Conservation (phyloP, 2,329 filamentous ascomycete genomes). For the Pseudofabraea citricarpa region DNA sequence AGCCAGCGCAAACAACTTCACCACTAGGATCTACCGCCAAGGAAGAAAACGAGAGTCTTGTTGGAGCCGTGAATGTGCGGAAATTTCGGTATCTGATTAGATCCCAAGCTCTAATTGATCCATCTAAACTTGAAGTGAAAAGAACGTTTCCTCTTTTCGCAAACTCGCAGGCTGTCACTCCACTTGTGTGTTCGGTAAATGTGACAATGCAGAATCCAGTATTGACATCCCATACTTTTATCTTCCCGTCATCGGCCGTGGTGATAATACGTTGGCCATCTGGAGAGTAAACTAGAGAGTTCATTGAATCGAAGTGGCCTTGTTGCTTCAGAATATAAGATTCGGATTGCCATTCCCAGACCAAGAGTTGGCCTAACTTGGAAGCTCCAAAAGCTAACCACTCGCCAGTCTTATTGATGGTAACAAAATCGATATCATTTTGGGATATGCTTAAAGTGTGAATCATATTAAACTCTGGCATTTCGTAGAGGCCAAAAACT, state of each 20-base stretch:
- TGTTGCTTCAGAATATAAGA: conserved; percentile 98
- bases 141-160: conserved; percentile 92
- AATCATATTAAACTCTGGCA: conserved; percentile 93
- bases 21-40: conserved; percentile 96
- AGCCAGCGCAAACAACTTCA: conserved; percentile 92
- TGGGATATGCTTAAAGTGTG: conserved; percentile 92
- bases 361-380: conserved; percentile 89
- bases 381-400: conserved; percentile 97
- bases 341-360: conserved; percentile 99
- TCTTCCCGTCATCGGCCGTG: conserved; percentile 91
- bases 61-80: conserved; percentile 91
- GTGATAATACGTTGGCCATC: conserved; percentile 93
- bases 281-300: conserved; percentile 86
- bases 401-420: conserved; percentile 90
- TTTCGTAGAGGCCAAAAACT: conserved; percentile 87
- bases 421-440: conserved; percentile 91
- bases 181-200: conserved; percentile 93
- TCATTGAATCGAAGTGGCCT: conserved; percentile 94
- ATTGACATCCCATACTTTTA: conserved; percentile 96
- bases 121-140: conserved; percentile 92
- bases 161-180: conserved; percentile 91
- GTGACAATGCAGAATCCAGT: conserved; percentile 98
- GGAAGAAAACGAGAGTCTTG: conserved; percentile 85
- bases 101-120: conserved; percentile 94
- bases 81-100: conserved; percentile 95